A percentile compares a stretch with the other conserved stretches of the same genome.
Conservation (phyloP, 306 rosid species). For the Cucurbita maxima region DNA sequence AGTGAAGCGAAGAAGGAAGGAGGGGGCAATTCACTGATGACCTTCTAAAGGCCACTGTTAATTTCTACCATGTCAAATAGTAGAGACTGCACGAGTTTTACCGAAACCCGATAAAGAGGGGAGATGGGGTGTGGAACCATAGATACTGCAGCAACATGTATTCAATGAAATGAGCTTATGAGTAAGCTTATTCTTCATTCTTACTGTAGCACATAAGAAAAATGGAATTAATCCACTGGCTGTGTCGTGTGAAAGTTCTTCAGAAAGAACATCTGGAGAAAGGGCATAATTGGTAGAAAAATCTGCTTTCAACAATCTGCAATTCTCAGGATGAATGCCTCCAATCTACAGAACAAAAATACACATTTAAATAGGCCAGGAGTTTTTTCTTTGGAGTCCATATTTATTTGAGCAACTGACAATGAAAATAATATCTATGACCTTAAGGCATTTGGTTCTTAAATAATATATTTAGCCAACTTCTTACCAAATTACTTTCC, state of each 20-base stretch:
- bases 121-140: neutral
- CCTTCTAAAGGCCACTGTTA: neutral
- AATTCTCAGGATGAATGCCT: slow-evolving; percentile 71
- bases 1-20: neutral
- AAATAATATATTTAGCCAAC: neutral
- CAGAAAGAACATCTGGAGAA: slow-evolving; percentile 47
- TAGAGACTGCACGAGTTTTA: neutral
- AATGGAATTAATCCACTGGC: slow-evolving; percentile 60
- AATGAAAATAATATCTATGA: neutral
- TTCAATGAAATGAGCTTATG: neutral
- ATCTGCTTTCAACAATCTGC: slow-evolving; percentile 56
- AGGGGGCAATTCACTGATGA: neutral
- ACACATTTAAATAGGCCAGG: neutral
- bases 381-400: neutral
- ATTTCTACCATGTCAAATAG: neutral
- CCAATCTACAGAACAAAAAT: slow-evolving; percentile 37
- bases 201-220: slow-evolving; percentile 87
- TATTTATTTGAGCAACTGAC: neutral
- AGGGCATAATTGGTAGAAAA: slow-evolving; percentile 61
- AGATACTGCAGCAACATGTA: neutral
- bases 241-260: slow-evolving; percentile 53
- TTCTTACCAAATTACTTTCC: neutral
- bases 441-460: too few relatives aligned
- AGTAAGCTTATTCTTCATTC: slow-evolving; percentile 8
- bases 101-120: neutral